These are phyloP conservation scores for Laburnicola sp. DNA, from an alignment of 2,329 filamentous ascomycete genomes.

Conservation along the genomic window DNA sequence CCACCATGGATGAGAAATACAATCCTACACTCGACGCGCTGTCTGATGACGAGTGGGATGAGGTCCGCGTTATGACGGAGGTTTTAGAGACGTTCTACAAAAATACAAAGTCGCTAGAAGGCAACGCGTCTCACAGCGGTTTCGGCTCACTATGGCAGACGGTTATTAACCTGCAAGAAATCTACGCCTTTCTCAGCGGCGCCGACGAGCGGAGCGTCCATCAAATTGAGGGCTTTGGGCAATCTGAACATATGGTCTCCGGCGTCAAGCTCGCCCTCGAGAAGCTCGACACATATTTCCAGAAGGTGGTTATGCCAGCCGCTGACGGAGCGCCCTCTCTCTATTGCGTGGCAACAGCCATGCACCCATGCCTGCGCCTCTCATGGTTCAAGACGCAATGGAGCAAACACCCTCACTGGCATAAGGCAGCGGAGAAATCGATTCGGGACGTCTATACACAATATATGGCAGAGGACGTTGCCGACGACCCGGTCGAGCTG, in stretches of 20 bases:
- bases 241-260: conserved; percentile 2
- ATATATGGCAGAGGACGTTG: background rate
- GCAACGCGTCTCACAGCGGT: conserved; percentile 8
- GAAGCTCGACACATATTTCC: conserved; percentile 14
- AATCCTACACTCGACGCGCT: too few relatives aligned
- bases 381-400: conserved; percentile 11
- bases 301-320: conserved; percentile 6
- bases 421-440: conserved; percentile 3
- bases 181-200: conserved; percentile 1
- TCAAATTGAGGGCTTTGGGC: background rate
- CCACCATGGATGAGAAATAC: too few relatives aligned
- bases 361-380: conserved; percentile 11
- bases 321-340: background rate
- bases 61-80: too few relatives aligned
- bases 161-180: conserved; percentile 9
- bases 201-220: background rate
- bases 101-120: background rate
- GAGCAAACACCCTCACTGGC: conserved; percentile 1
- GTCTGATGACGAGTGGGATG: too few relatives aligned
- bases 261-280: conserved; percentile 2
- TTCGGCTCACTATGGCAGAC: conserved; percentile 14
- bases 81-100: too few relatives aligned
- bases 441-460: background rate
- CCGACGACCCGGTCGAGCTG: background rate
- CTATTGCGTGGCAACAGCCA: conserved; percentile 10